Evolutionary conservation across 2,329 filamentous ascomycete genomes (phyloP), one percentile per base, ranked within the genome.

Genomic region (Hortaea werneckii): DNA sequence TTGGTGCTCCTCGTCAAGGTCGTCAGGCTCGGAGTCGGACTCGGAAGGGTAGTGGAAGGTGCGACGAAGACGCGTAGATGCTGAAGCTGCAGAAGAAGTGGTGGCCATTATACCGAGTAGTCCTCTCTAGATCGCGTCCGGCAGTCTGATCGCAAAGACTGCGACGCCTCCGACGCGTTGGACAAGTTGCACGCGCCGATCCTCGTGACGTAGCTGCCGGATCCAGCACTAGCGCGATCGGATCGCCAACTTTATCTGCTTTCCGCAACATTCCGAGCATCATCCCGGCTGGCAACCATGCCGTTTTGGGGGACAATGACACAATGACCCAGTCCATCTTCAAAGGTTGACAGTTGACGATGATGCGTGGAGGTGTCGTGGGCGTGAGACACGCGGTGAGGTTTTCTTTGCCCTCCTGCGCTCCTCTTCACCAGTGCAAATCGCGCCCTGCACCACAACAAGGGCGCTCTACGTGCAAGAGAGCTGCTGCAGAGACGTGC

Each of bases 41-140:
- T 83, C 79, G 46, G 70, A 66, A 4, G 83, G 83, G 67, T 90
- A 92, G 50, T 76, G 78, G 67, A 94, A 92, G 6, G 85, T 83
- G 57, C 77, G 83, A 58, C 88, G 82, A 39, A 92, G 70, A 51
- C 85, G 80, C 43, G 84, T 70, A 37, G 75, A 66, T 46, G 71
- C 68, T 47, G 49, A 50, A 13, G 12, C 13, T 35, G 32, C 9
- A 35, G 32, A 35, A 20, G 20, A 20, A 20, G 20, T 20, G 20
- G 20, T 20, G 20, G 20, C 20, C 20, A 12, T 6, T 20, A 20
- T 20, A 20, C 20, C 20, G 20, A 20, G 20, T 20, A 4, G 4
- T 20, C 20, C 20, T 20, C 20, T 20, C 20, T 20, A 20, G 20
- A 20, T 20, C 20, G 20, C 20, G 20, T 20, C 20, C 20, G 20